Evolutionary conservation across 1,139 yeast genomes (phyloP).

Genomic region (Saccharomycopsis crataegensis): DNA sequence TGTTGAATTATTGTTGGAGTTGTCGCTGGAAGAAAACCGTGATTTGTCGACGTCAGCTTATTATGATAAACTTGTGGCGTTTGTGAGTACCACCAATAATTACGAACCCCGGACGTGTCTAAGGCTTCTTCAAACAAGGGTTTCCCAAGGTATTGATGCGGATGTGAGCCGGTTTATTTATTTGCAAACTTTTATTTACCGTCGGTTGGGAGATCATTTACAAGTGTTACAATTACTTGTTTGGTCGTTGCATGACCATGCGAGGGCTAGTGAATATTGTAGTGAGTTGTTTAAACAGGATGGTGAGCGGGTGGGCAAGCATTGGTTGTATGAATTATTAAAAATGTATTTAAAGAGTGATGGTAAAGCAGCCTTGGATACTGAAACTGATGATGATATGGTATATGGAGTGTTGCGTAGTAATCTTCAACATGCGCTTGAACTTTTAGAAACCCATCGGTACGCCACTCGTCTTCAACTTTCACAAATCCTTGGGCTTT

Average conservation of each 20-base stretch:
- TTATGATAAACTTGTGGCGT: slow-evolving; percentile 33
- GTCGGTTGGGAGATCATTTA: slow-evolving; percentile 53
- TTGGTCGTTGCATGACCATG: slow-evolving; percentile 46
- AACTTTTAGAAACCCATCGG: slow-evolving; percentile 24
- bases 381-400: slow-evolving; percentile 12
- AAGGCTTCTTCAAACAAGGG: slow-evolving; percentile 21
- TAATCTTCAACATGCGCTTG: slow-evolving; percentile 35
- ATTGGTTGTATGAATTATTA: slow-evolving; percentile 30
- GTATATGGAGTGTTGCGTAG: neutral
- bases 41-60: slow-evolving; percentile 24
- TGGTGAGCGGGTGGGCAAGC: neutral
- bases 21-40: slow-evolving; percentile 16
- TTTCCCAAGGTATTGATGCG: slow-evolving; percentile 24
- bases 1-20: slow-evolving; percentile 41
- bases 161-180: slow-evolving; percentile 19
- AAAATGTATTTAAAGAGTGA: slow-evolving; percentile 27
- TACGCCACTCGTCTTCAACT: neutral
- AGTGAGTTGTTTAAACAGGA: neutral
- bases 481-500: slow-evolving; percentile 38
- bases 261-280: neutral
- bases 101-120: slow-evolving; percentile 41
- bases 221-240: slow-evolving; percentile 59
- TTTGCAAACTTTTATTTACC: slow-evolving; percentile 52
- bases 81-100: slow-evolving; percentile 32
- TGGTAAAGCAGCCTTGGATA: no score